phyloP scores from a whole-genome alignment of 768 basidiomycete species.

The Grammothele lineata region DNA sequence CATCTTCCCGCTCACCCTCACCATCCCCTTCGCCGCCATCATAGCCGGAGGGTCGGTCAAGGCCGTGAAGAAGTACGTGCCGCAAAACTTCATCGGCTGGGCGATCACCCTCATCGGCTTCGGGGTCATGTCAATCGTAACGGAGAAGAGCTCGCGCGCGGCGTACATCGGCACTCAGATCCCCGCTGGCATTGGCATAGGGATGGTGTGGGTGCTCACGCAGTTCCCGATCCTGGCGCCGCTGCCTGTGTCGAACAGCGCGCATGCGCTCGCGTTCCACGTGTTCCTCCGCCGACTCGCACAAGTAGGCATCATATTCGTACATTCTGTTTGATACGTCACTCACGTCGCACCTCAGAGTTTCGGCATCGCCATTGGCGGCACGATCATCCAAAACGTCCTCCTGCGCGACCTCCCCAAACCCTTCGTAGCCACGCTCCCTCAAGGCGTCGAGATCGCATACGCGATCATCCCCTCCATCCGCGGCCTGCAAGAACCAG shows the following conservation, averaged over 20 bases:
- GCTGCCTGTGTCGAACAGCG: constrained; percentile 26
- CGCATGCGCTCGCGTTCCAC: constrained; percentile 31
- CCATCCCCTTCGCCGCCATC: constrained; percentile 35
- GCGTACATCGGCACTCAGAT: constrained; percentile 18
- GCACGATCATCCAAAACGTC: constrained; percentile 33
- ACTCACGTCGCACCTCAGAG: constrained; percentile 13
- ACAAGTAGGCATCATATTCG: constrained; percentile 12
- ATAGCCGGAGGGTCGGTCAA: constrained; percentile 29
- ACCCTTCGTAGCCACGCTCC: constrained; percentile 23
- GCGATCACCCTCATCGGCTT: constrained; percentile 29
- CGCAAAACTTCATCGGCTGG: constrained; percentile 35
- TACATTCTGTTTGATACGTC: neutral
- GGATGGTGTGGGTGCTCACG: constrained; percentile 14
- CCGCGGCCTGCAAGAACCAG: constrained; percentile 14
- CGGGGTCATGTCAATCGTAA: constrained; percentile 31
- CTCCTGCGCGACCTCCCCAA: constrained; percentile 28
- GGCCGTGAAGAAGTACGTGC: constrained; percentile 30
- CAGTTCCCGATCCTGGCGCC: constrained; percentile 9
- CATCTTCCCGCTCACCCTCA: constrained; percentile 28
- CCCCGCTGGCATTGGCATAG: constrained; percentile 27
- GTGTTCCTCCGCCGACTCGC: constrained; percentile 21
- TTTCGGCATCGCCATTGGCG: constrained; percentile 35
- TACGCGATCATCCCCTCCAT: constrained; percentile 30
- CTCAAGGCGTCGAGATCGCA: constrained; percentile 20
- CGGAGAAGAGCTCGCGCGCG: constrained; percentile 13